Evolutionary conservation across 495 filamentous ascomycete genomes (phyloP).

Genomic region (Evernia prunastri): DNA sequence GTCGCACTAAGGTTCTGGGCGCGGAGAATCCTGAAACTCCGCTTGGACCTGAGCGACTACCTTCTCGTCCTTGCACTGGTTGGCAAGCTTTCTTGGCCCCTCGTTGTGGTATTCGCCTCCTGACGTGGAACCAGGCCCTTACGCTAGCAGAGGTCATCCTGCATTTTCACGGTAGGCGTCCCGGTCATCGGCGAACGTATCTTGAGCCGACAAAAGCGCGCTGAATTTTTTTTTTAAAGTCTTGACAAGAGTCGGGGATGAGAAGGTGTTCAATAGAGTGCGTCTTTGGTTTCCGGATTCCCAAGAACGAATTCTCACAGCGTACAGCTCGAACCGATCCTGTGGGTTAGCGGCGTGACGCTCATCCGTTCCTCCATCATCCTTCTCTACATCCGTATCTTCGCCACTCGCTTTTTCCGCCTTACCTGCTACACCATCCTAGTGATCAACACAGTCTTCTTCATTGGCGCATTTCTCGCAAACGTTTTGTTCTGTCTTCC

Average conservation of each 20-base stretch:
- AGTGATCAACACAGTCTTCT: conserved; percentile 12
- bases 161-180: background rate
- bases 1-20: conserved; percentile 19
- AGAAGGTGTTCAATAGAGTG: too few relatives aligned
- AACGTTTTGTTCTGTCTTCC: conserved; percentile 34
- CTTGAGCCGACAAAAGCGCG: too few relatives aligned
- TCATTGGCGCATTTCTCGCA: conserved; percentile 22
- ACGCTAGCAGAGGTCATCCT: conserved; percentile 7
- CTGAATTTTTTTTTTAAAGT: too few relatives aligned
- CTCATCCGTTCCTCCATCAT: conserved; percentile 37
- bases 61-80: conserved; percentile 19
- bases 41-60: conserved; percentile 18
- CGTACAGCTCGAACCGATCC: conserved; percentile 10
- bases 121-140: conserved; percentile 10
- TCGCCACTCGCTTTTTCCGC: conserved; percentile 32
- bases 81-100: background rate
- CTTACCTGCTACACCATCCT: conserved; percentile 31
- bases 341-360: conserved; percentile 29
- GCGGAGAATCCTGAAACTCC: conserved; percentile 16
- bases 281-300: too few relatives aligned
- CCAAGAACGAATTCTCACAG: background rate
- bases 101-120: background rate
- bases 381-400: conserved; percentile 39
- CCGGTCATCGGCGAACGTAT: too few relatives aligned
- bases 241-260: too few relatives aligned